Conservation (phyloP, 139 green algal genomes). For the Gonium pectorale region DNA sequence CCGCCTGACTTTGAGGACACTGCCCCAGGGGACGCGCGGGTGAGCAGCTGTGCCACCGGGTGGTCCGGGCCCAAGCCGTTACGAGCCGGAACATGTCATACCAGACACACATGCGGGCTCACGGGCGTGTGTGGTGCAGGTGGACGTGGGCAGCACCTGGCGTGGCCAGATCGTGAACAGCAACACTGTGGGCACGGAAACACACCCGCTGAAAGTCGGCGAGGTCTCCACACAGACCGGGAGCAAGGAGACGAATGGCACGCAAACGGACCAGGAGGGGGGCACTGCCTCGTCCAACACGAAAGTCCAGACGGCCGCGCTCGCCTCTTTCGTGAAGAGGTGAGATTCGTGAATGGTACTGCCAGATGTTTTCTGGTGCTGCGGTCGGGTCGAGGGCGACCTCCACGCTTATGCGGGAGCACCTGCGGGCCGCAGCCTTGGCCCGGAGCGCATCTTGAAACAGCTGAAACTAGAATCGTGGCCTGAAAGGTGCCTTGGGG, state of each 20-base stretch:
- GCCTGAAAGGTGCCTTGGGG: no score
- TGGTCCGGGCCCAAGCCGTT: no score
- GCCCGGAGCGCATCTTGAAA: no score
- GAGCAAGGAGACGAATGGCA: slow-evolving; percentile 3
- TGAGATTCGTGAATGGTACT: no score
- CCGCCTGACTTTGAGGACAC: slow-evolving; percentile 19
- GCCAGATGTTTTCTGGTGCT: no score
- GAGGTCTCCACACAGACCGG: slow-evolving; percentile 21
- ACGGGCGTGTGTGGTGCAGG: no score
- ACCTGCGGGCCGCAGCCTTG: no score
- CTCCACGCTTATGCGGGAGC: no score
- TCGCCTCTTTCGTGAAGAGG: slow-evolving; percentile 19
- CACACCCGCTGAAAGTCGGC: not conserved
- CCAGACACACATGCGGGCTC: no score
- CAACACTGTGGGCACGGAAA: slow-evolving; percentile 8
- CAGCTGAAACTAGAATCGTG: no score
- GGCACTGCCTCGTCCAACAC: not conserved
- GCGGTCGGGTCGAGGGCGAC: no score
- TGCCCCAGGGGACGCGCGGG: not conserved
- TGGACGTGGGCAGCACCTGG: slow-evolving; percentile 18
- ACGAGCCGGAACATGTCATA: no score
- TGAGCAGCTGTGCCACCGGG: not conserved
- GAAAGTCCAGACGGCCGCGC: not conserved
- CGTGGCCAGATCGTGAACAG: not conserved
- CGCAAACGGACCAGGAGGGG: slow-evolving; percentile 25